Base-by-base conservation (phyloP, 2,329 filamentous ascomycete species). In the Reticulascus tulasneorum region DNA sequence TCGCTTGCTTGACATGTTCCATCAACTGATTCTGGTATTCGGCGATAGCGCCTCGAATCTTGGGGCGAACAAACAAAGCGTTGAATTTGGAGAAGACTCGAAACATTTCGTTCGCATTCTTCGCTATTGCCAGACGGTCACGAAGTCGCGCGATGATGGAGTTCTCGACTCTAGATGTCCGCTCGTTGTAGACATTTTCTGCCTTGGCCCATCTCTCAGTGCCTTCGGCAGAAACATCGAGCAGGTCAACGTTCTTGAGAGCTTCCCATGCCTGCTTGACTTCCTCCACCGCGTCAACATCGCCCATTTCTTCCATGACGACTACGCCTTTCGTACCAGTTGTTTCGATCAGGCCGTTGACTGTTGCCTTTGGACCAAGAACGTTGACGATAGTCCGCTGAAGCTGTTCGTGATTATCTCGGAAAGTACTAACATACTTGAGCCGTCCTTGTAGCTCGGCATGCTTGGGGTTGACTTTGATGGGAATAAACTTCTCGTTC, bases 51-150 rank as follows among this genome's bases (percentile, higher is more conserved):
- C 94, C 90, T 47, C 93, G 84, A 64, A 99, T 97, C 73, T 98
- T 98, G n/a, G 93, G 93, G 41, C 93, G 82, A 38, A 99, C 91
- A 51, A 99, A 94, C 20, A 99, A 81, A 3, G 93, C 93, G 58
- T 99, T 99, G 76, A 99, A 99, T 59, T 97, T 97, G 35, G 93
- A 97, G 60, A 98, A 98, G 44, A 99, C 93, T 36, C 94, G 86
- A 62, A 99, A 99, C 93, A 98, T 99, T 64, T 98, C 94, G 56
- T 94, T 97, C 25, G 93, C 93, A 44, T 89, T 95, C 71, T 94
- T 96, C 10, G 93, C 91, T 7, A 89, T 95, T 11, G 90, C 93
- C 37, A 98, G 75, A 40, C 93, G 85, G 62, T 98, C 93, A 53
- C 93, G 79, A 21, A 98, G 73, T 35, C 89, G 79, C 22, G 93